Percentiles rank a stretch among this genome's conserved stretches.
These are phyloP conservation scores for Salix brachista DNA, from an alignment of 345 rosid genomes.

Conservation along the genomic window DNA sequence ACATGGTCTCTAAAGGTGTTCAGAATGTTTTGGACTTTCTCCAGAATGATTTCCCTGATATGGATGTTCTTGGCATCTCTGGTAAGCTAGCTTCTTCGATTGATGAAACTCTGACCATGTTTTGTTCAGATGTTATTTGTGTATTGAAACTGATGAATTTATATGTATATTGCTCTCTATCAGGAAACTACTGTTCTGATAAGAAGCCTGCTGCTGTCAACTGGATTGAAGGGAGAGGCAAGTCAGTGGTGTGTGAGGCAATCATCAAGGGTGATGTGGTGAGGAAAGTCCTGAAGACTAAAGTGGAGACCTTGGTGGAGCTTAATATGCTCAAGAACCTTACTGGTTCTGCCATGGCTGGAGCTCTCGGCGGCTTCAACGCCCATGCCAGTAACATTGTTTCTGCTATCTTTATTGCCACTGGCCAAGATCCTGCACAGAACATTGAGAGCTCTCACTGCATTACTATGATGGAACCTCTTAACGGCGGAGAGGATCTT, in stretches of 20 bases:
- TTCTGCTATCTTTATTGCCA: slow-evolving; percentile 35
- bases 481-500: slow-evolving; percentile 40
- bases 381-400: slow-evolving; percentile 47
- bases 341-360: slow-evolving; percentile 46
- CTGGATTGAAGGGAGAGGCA: slow-evolving; percentile 50
- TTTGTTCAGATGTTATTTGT: background rate
- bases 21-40: slow-evolving; percentile 42
- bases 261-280: slow-evolving; percentile 35
- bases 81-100: slow-evolving; percentile 13
- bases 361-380: slow-evolving; percentile 48
- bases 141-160: background rate
- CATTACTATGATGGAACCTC: slow-evolving; percentile 47
- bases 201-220: slow-evolving; percentile 49
- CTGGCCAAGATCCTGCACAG: slow-evolving; percentile 51
- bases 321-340: slow-evolving; percentile 49
- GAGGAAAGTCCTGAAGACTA: slow-evolving; percentile 38
- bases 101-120: background rate
- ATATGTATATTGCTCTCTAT: background rate
- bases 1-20: slow-evolving; percentile 49
- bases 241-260: slow-evolving; percentile 45
- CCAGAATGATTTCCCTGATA: slow-evolving; percentile 36
- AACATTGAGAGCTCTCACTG: slow-evolving; percentile 46
- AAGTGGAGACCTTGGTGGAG: slow-evolving; percentile 34
- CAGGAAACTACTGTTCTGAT: slow-evolving; percentile 47
- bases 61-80: slow-evolving; percentile 43